Evolutionary conservation across 441 rosid genomes (phyloP).

Genomic region (Populus hybrid): DNA sequence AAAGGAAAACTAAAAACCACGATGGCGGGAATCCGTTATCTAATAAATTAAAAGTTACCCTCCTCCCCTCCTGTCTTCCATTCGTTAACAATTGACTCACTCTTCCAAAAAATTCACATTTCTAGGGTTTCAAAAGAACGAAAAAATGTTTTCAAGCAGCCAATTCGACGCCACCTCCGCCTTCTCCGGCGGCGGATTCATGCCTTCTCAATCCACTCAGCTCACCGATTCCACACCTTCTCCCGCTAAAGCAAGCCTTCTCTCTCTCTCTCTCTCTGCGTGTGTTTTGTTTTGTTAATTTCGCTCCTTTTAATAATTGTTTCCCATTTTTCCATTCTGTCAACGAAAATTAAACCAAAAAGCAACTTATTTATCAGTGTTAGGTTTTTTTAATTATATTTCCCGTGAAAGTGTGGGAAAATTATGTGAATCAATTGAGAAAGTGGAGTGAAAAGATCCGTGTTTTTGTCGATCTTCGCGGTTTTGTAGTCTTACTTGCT

Average conservation of each 20-base stretch:
- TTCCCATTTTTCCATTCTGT: no score
- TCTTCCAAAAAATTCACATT: neutral
- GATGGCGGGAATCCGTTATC: conserved; percentile 30
- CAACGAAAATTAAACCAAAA: no score
- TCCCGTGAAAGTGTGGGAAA: no score
- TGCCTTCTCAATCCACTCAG: conserved; percentile 60
- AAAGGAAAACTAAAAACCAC: conserved; percentile 14
- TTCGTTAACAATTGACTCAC: neutral
- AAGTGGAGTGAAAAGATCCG: no score
- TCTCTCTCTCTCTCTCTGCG: neutral
- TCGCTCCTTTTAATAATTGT: neutral
- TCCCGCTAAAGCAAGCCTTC: conserved; percentile 42
- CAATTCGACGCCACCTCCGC: conserved; percentile 49
- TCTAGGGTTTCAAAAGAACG: conserved; percentile 15
- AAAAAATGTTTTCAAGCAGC: conserved; percentile 45
- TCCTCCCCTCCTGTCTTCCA: no score
- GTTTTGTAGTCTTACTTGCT: neutral
- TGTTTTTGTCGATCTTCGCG: no score
- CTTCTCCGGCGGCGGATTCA: conserved; percentile 61
- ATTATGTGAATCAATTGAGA: no score
- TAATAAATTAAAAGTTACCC: no score
- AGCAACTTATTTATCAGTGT: no score
- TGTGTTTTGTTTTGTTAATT: neutral
- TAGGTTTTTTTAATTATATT: no score
- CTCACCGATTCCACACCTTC: conserved; percentile 44